Percentiles rank a stretch among this genome's conserved stretches.
Evolutionary conservation across 1,284 basidiomycete genomes (phyloP).

Genomic region (Cryptococcus deneoformans): DNA sequence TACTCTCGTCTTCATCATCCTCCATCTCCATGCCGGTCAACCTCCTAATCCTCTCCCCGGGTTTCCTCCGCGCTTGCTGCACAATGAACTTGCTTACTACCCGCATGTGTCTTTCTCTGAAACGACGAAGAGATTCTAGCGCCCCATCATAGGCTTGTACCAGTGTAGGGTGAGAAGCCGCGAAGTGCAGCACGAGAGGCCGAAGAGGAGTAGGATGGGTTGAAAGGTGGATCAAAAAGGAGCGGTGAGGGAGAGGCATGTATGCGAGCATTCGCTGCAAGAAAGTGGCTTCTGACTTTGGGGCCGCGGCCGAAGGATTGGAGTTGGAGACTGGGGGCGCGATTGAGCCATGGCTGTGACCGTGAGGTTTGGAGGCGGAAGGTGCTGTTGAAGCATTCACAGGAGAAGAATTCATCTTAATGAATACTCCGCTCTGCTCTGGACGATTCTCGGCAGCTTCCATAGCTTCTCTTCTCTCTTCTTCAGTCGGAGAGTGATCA

Average conservation of each 20-base stretch:
- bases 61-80: conserved; percentile 56
- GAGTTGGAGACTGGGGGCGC: not conserved
- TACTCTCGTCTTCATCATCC: conserved; percentile 7
- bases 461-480: conserved; percentile 18
- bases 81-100: conserved; percentile 83
- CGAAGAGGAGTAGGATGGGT: conserved; percentile 59
- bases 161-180: conserved; percentile 46
- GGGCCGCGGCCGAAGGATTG: not conserved
- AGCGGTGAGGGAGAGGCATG: conserved; percentile 88
- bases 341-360: conserved; percentile 18
- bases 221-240: conserved; percentile 78
- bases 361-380: not conserved
- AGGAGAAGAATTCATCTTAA: conserved; percentile 7
- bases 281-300: conserved; percentile 54
- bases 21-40: conserved; percentile 23
- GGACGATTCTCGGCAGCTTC: conserved; percentile 1
- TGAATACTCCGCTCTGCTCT: conserved; percentile 1
- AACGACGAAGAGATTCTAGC: conserved; percentile 68
- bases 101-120: conserved; percentile 83
- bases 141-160: conserved; percentile 70
- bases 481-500: conserved; percentile 56
- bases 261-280: conserved; percentile 78
- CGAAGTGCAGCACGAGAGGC: conserved; percentile 43
- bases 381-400: not conserved
- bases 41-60: conserved; percentile 31